Percentiles rank a stretch among this genome's conserved stretches.
These are phyloP conservation scores for Saururus chinensis DNA, from an alignment of 164 flowering plant species.

Conservation along the genomic window DNA sequence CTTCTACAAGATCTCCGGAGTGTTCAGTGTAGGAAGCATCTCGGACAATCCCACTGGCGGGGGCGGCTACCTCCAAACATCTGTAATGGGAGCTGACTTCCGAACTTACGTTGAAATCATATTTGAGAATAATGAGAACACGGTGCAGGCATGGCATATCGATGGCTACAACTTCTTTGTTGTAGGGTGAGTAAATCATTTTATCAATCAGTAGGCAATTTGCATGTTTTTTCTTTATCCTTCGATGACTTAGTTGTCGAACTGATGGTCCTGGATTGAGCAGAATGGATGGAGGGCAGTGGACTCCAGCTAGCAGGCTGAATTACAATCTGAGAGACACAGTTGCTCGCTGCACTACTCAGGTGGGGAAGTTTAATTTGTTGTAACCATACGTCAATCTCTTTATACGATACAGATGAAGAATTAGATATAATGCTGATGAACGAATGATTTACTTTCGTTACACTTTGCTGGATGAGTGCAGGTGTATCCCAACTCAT, in stretches of 20 bases:
- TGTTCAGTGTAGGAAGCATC: conserved; percentile 59
- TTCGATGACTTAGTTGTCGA: background rate
- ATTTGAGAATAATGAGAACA: conserved; percentile 60
- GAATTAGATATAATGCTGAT: background rate
- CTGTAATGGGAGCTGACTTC: conserved; percentile 82
- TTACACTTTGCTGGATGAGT: background rate
- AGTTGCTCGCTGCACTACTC: conserved; percentile 63
- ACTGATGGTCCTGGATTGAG: conserved; percentile 5
- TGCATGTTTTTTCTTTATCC: too few relatives aligned
- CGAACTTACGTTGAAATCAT: conserved; percentile 55
- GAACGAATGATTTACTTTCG: background rate
- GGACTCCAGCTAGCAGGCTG: conserved; percentile 58
- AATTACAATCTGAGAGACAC: conserved; percentile 66
- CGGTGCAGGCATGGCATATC: conserved; percentile 77
- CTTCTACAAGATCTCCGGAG: conserved; percentile 57
- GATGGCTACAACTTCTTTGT: conserved; percentile 72
- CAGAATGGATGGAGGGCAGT: conserved; percentile 90
- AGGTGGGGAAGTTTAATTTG: conserved; percentile 39
- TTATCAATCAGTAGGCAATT: background rate
- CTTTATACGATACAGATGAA: background rate
- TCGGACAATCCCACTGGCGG: conserved; percentile 51
- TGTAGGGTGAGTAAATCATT: conserved; percentile 46
- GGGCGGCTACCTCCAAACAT: conserved; percentile 59
- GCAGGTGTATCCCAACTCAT: conserved; percentile 80
- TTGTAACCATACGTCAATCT: background rate